phyloP scores from a whole-genome alignment of 495 filamentous ascomycete genomes.

The Trichoderma orchidacearum region DNA sequence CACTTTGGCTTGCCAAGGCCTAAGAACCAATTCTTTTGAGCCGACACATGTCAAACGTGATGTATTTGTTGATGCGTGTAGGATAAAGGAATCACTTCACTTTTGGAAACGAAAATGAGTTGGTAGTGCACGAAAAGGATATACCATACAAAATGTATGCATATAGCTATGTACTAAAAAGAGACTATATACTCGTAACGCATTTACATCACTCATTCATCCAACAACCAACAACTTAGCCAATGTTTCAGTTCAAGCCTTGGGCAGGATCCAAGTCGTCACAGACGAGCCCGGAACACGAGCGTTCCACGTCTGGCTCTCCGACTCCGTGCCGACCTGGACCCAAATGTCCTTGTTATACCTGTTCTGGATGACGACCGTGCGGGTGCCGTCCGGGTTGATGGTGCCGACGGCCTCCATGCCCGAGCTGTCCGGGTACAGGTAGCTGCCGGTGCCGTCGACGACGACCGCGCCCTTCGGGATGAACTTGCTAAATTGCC shows the following conservation, averaged over 20 bases:
- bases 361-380: slow-evolving; percentile 39
- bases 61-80: too few relatives aligned
- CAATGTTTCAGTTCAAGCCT: background rate
- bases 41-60: background rate
- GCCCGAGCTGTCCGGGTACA: slow-evolving; percentile 23
- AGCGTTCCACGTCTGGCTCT: slow-evolving; percentile 38
- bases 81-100: too few relatives aligned
- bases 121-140: too few relatives aligned
- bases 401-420: slow-evolving; percentile 35
- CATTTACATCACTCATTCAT: background rate
- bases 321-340: slow-evolving; percentile 19
- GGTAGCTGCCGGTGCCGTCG: slow-evolving; percentile 30
- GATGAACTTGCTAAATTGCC: slow-evolving; percentile 44
- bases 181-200: background rate
- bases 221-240: background rate
- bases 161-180: background rate
- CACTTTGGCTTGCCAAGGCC: slow-evolving; percentile 37
- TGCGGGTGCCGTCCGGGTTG: slow-evolving; percentile 38
- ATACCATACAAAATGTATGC: background rate
- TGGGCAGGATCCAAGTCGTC: slow-evolving; percentile 38
- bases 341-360: slow-evolving; percentile 37
- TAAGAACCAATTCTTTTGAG: slow-evolving; percentile 34
- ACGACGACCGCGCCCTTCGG: slow-evolving; percentile 33
- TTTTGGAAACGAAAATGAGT: too few relatives aligned
- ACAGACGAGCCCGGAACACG: slow-evolving; percentile 30